These are phyloP conservation scores for Scleroderma bovista DNA, from an alignment of 768 basidiomycete genomes.

Conservation along the genomic window DNA sequence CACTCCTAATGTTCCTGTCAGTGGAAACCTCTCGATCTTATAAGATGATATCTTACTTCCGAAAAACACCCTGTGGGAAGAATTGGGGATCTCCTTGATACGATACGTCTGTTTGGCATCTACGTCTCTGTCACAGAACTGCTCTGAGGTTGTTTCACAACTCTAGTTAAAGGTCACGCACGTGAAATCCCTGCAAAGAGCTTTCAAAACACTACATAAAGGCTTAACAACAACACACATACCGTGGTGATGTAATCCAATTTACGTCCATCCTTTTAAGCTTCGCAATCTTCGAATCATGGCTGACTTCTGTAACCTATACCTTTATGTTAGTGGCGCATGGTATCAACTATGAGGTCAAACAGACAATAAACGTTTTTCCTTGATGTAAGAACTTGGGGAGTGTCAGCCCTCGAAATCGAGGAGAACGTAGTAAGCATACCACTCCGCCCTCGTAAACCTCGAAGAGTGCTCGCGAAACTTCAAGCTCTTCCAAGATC, in stretches of 20 bases:
- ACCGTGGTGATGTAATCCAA: slow-evolving; percentile 76
- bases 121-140: slow-evolving; percentile 47
- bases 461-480: slow-evolving; percentile 81
- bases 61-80: slow-evolving; percentile 56
- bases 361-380: slow-evolving; percentile 63
- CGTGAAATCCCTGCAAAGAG: slow-evolving; percentile 62
- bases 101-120: slow-evolving; percentile 74
- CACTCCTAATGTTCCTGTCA: slow-evolving; percentile 38
- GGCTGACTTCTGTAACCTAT: slow-evolving; percentile 77
- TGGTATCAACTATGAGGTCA: neutral
- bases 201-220: neutral
- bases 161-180: slow-evolving; percentile 27
- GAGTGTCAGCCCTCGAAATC: slow-evolving; percentile 2
- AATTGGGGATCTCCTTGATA: slow-evolving; percentile 57
- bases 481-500: slow-evolving; percentile 77
- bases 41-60: slow-evolving; percentile 47
- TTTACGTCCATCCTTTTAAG: slow-evolving; percentile 73
- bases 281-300: slow-evolving; percentile 69
- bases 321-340: neutral
- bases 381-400: slow-evolving; percentile 85
- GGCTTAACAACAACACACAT: slow-evolving; percentile 3
- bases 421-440: slow-evolving; percentile 16
- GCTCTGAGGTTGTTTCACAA: neutral
- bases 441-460: slow-evolving; percentile 87
- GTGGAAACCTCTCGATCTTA: neutral